phyloP scores from a whole-genome alignment of 2,329 filamentous ascomycete genomes.

The Penicillium italicum region DNA sequence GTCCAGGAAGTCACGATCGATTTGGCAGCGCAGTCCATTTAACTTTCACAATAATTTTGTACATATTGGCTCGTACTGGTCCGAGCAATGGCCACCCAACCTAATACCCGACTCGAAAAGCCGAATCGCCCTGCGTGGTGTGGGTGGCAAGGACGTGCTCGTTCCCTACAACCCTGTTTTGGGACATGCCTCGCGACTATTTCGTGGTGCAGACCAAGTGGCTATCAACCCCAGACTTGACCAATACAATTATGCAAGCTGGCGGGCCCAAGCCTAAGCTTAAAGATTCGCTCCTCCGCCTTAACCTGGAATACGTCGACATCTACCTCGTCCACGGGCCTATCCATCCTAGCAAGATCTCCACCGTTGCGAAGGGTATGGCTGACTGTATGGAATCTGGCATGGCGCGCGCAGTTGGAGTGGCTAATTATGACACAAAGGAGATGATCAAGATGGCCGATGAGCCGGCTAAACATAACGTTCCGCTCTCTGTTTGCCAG shows the following conservation, averaged over 20 bases:
- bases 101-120: conserved; percentile 18
- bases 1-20: not conserved
- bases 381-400: conserved; percentile 45
- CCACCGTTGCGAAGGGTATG: conserved; percentile 40
- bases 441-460: conserved; percentile 45
- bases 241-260: conserved; percentile 33
- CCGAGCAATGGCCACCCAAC: conserved; percentile 12
- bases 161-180: conserved; percentile 35
- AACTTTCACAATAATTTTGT: not conserved
- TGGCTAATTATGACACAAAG: conserved; percentile 44
- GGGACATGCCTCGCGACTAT: conserved; percentile 32
- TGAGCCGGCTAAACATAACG: conserved; percentile 36
- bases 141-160: conserved; percentile 21
- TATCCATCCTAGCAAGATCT: conserved; percentile 41
- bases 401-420: conserved; percentile 42
- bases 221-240: conserved; percentile 31
- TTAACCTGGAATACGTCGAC: conserved; percentile 43
- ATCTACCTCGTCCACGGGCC: conserved; percentile 46
- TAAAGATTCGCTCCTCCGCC: conserved; percentile 36
- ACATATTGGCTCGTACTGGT: not conserved
- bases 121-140: conserved; percentile 23
- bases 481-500: conserved; percentile 46
- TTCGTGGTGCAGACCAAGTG: conserved; percentile 45
- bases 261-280: conserved; percentile 37
- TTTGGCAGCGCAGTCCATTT: not conserved